Percentiles rank a stretch among this genome's conserved stretches.
phyloP scores from a whole-genome alignment of 768 basidiomycete genomes.

The Psilocybe sp. region DNA sequence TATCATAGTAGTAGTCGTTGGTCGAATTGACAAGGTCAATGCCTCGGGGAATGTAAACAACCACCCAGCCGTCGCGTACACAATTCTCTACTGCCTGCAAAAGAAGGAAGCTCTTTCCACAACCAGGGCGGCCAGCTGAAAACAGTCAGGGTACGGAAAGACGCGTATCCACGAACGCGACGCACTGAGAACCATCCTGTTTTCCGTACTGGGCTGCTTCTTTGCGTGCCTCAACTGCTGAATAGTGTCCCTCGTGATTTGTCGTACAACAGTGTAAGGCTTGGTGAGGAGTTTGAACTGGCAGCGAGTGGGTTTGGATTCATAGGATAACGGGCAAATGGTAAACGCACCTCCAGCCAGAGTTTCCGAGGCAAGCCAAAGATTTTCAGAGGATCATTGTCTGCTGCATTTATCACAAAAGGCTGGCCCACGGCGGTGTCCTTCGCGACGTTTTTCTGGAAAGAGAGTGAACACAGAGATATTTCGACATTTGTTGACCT shows the following conservation, averaged over 20 bases:
- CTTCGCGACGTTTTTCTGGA: slow-evolving; percentile 19
- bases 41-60: slow-evolving; percentile 78
- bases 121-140: slow-evolving; percentile 70
- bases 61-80: slow-evolving; percentile 66
- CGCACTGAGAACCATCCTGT: slow-evolving; percentile 66
- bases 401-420: slow-evolving; percentile 39
- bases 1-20: slow-evolving; percentile 69
- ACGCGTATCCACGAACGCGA: slow-evolving; percentile 12
- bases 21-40: slow-evolving; percentile 68
- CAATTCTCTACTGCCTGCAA: slow-evolving; percentile 77
- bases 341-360: slow-evolving; percentile 60
- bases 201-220: slow-evolving; percentile 45
- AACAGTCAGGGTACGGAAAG: slow-evolving; percentile 6
- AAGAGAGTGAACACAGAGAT: not conserved
- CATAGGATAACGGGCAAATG: not conserved
- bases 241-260: slow-evolving; percentile 56
- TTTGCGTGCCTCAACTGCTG: slow-evolving; percentile 51
- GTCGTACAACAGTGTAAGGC: slow-evolving; percentile 72
- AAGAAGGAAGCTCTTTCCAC: slow-evolving; percentile 78
- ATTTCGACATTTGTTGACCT: not conserved
- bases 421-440: slow-evolving; percentile 40
- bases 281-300: slow-evolving; percentile 46
- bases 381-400: slow-evolving; percentile 50
- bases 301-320: not conserved
- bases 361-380: slow-evolving; percentile 74